These are phyloP conservation scores for Funneliformis caledonium DNA, from an alignment of 371 early-diverging fungal genomes.

Conservation along the genomic window DNA sequence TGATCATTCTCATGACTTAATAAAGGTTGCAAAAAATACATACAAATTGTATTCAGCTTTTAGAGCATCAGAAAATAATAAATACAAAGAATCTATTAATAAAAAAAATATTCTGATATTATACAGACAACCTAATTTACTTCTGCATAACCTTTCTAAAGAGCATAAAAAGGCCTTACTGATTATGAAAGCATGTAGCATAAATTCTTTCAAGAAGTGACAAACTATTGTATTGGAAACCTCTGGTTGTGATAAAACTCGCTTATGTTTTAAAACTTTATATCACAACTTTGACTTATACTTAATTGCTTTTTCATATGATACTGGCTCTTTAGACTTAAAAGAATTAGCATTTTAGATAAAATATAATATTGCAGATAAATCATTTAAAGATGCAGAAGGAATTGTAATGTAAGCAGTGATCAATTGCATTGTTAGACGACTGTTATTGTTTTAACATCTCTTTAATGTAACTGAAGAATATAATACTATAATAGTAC, in stretches of 20 bases:
- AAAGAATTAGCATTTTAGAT: background rate
- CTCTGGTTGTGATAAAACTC: background rate
- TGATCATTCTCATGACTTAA: too few species aligned
- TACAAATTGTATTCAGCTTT: too few species aligned
- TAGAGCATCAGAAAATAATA: too few species aligned
- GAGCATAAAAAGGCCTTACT: background rate
- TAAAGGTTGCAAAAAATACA: too few species aligned
- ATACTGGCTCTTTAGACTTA: background rate
- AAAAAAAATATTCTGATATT: background rate
- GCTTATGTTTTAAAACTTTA: slow-evolving; percentile 1
- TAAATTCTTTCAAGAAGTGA: background rate
- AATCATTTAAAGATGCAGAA: background rate
- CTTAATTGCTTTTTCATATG: background rate
- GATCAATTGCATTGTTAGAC: background rate
- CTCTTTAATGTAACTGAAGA: background rate
- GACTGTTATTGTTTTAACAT: background rate
- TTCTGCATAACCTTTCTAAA: background rate
- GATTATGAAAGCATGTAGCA: background rate
- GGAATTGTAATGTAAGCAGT: background rate
- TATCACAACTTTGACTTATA: background rate
- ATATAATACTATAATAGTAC: background rate
- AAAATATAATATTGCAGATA: background rate
- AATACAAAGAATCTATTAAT: too few species aligned
- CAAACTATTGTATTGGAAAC: background rate
- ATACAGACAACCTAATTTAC: background rate